phyloP scores from a whole-genome alignment of 768 basidiomycete species.

The Tricholoma sp. region DNA sequence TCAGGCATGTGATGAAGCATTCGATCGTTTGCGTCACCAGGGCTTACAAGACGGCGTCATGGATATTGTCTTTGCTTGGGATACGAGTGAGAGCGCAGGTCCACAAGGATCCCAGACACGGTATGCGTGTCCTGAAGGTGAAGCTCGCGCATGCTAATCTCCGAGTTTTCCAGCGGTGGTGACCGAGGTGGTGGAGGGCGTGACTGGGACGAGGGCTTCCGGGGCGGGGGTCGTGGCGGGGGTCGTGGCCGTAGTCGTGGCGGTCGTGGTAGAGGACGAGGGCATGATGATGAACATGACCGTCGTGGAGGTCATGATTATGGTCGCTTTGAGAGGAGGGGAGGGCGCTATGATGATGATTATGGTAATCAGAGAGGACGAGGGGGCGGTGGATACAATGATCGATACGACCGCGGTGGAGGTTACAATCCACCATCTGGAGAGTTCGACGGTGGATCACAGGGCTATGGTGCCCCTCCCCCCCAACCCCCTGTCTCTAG shows the following conservation, averaged over 20 bases:
- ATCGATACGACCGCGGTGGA: constrained; percentile 39
- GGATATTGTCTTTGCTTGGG: constrained; percentile 87
- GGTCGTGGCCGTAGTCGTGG: constrained; percentile 40
- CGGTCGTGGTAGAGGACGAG: constrained; percentile 34
- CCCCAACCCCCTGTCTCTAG: constrained; percentile 24
- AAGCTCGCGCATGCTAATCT: neutral
- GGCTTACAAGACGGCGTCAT: constrained; percentile 81
- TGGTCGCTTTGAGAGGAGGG: constrained; percentile 32
- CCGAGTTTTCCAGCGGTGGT: constrained; percentile 20
- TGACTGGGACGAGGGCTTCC: constrained; percentile 29
- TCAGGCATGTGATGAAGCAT: constrained; percentile 74
- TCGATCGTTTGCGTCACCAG: constrained; percentile 75
- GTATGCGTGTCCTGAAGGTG: constrained; percentile 7
- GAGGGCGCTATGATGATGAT: constrained; percentile 40
- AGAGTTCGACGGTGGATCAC: constrained; percentile 22
- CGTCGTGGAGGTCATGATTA: constrained; percentile 43
- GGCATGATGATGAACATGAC: constrained; percentile 42
- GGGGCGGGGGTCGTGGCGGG: constrained; percentile 33
- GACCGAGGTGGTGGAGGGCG: constrained; percentile 27
- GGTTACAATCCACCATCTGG: constrained; percentile 27
- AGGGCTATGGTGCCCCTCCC: constrained; percentile 23
- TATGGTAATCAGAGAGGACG: constrained; percentile 25
- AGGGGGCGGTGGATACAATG: constrained; percentile 35
- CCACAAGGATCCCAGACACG: constrained; percentile 22
- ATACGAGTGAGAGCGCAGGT: constrained; percentile 55